A percentile compares a stretch with the other conserved stretches of the same genome.
These are phyloP conservation scores for Chaetothyriales sp. DNA, from an alignment of 2,329 filamentous ascomycete genomes.

Conservation along the genomic window DNA sequence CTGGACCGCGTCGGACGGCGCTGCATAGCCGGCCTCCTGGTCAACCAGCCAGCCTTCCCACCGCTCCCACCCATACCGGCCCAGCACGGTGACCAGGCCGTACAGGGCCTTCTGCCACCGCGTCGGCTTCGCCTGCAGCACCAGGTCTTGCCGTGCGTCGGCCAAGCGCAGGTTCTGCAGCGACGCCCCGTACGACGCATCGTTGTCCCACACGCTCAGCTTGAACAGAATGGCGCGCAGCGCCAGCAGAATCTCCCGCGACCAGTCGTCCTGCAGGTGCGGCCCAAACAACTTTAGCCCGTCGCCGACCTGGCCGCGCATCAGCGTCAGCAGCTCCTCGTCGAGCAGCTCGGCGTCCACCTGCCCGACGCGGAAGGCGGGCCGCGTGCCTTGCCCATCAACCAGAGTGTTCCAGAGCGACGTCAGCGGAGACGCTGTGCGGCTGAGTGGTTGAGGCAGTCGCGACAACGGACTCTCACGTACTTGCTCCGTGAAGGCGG, in stretches of 20 bases:
- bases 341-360: slow-evolving; percentile 92
- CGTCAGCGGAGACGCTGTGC: slow-evolving; percentile 29
- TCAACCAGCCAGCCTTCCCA: slow-evolving; percentile 80
- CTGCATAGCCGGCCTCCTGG: slow-evolving; percentile 55
- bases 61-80: slow-evolving; percentile 78
- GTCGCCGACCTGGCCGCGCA: slow-evolving; percentile 76
- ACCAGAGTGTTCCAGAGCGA: slow-evolving; percentile 55
- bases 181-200: slow-evolving; percentile 85
- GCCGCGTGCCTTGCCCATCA: slow-evolving; percentile 63
- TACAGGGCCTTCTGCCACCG: slow-evolving; percentile 72
- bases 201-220: slow-evolving; percentile 89
- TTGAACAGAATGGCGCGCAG: slow-evolving; percentile 80
- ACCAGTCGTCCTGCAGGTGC: slow-evolving; percentile 73
- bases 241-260: slow-evolving; percentile 65
- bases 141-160: slow-evolving; percentile 56
- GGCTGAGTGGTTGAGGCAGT: slow-evolving; percentile 27
- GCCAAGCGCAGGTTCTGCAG: slow-evolving; percentile 84
- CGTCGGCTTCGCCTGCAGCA: slow-evolving; percentile 56
- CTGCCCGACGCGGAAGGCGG: slow-evolving; percentile 85
- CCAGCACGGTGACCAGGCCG: slow-evolving; percentile 72
- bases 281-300: slow-evolving; percentile 72
- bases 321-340: slow-evolving; percentile 74
- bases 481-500: slow-evolving; percentile 30
- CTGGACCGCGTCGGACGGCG: slow-evolving; percentile 33
- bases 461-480: slow-evolving; percentile 28